Evolutionary conservation across 805 yeast species (phyloP).

Genomic region (Ogataea polymorpha): DNA sequence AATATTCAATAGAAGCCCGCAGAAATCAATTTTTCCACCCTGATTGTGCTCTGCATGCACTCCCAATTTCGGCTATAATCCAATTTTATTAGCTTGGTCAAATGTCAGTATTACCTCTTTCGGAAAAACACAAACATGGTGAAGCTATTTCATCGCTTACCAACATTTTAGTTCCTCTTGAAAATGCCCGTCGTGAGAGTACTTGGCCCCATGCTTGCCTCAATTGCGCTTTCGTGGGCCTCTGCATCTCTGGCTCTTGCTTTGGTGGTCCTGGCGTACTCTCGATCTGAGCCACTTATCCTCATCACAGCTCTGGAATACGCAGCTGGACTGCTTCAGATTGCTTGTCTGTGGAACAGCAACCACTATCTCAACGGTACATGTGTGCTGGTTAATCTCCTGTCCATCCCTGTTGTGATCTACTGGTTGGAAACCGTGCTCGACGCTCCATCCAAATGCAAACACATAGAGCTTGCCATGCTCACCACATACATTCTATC

Average conservation of each 20-base stretch:
- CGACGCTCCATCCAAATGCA: not conserved
- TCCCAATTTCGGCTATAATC: not conserved
- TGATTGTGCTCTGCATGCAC: not conserved
- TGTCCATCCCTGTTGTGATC: conserved; percentile 11
- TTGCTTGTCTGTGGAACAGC: not conserved
- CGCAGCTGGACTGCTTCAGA: conserved; percentile 2
- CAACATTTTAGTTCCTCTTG: not conserved
- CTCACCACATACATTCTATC: conserved; percentile 7
- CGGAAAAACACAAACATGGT: conserved; percentile 7
- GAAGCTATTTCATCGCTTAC: conserved; percentile 5
- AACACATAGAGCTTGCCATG: conserved; percentile 1
- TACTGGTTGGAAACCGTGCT: conserved; percentile 18
- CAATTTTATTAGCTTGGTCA: not conserved
- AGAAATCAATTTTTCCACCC: not conserved
- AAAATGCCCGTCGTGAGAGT: conserved; percentile 2
- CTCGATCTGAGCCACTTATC: conserved; percentile 3
- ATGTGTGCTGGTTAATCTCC: conserved; percentile 3
- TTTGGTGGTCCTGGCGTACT: conserved; percentile 5
- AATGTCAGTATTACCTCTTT: conserved; percentile 1
- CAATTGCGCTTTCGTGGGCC: conserved; percentile 10
- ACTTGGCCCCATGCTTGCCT: conserved; percentile 7
- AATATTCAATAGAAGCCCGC: not conserved
- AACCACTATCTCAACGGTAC: not conserved
- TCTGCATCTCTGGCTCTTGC: conserved; percentile 14
- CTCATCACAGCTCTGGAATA: conserved; percentile 4